Conservation (phyloP, 2,329 filamentous ascomycete genomes). For the Penicillium polonicum region DNA sequence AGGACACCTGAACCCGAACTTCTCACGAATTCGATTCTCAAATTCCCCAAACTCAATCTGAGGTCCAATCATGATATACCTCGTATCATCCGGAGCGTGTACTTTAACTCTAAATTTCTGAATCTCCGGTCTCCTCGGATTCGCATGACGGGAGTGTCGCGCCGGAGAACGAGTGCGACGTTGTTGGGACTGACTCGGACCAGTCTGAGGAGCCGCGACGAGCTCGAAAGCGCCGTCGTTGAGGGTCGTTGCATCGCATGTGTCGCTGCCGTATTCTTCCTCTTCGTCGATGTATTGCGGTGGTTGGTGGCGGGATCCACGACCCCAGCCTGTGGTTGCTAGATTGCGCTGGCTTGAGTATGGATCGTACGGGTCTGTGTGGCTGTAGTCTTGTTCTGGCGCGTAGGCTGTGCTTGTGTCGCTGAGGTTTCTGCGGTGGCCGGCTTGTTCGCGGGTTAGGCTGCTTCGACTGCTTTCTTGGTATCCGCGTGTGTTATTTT, state of each 20-base stretch:
- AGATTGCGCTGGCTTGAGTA: constrained; percentile 59
- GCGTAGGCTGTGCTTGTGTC: constrained; percentile 26
- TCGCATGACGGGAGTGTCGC: constrained; percentile 29
- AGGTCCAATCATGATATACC: constrained; percentile 82
- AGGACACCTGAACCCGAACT: constrained; percentile 68
- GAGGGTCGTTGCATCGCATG: constrained; percentile 67
- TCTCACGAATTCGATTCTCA: constrained; percentile 75
- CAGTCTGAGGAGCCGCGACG: constrained; percentile 53
- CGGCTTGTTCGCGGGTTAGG: constrained; percentile 32
- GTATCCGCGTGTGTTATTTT: constrained; percentile 30
- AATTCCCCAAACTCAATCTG: constrained; percentile 75
- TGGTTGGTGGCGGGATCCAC: constrained; percentile 36
- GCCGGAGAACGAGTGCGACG: constrained; percentile 32
- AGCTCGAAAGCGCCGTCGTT: constrained; percentile 81
- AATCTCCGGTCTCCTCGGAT: constrained; percentile 58
- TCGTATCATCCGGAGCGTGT: constrained; percentile 77
- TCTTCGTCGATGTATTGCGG: constrained; percentile 76
- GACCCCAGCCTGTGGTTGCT: constrained; percentile 43
- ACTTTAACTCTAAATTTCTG: constrained; percentile 88
- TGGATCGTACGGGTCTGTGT: constrained; percentile 60
- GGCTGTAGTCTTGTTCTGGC: constrained; percentile 31
- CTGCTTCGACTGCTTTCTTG: constrained; percentile 30
- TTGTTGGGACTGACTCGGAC: constrained; percentile 28
- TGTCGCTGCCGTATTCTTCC: constrained; percentile 68
- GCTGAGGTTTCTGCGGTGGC: constrained; percentile 33